phyloP scores from a whole-genome alignment of 371 early-diverging fungal genomes.

The Neoconidiobolus thromboides region DNA sequence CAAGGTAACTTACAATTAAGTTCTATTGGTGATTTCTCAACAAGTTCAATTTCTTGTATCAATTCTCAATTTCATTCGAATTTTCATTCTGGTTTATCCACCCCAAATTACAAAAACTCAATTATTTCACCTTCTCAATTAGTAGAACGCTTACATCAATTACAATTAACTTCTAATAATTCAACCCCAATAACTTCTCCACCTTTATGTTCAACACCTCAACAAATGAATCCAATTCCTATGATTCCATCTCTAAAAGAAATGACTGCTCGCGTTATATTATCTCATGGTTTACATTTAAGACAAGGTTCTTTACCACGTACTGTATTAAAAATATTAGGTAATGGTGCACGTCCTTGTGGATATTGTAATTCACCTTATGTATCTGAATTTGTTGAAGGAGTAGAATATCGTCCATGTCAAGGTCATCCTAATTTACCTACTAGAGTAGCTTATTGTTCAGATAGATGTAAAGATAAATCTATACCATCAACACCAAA shows the following conservation, averaged over 20 bases:
- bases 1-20: conserved; percentile 7
- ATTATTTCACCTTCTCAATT: neutral
- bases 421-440: conserved; percentile 4
- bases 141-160: neutral
- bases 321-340: neutral
- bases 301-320: conserved; percentile 5
- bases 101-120: neutral
- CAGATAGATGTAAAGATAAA: neutral
- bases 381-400: conserved; percentile 39
- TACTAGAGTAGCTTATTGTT: conserved; percentile 1
- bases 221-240: neutral
- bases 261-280: conserved; percentile 12
- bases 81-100: neutral
- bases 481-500: neutral
- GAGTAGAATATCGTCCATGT: neutral
- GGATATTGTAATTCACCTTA: conserved; percentile 25
- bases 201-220: neutral
- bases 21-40: neutral
- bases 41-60: neutral
- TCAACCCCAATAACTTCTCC: neutral
- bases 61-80: neutral
- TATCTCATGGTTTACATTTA: conserved; percentile 12
- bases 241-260: conserved; percentile 22
- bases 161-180: neutral
- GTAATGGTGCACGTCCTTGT: conserved; percentile 19